Evolutionary conservation across 2,329 filamentous ascomycete species (phyloP).

Genomic region (Colletotrichum sp.): DNA sequence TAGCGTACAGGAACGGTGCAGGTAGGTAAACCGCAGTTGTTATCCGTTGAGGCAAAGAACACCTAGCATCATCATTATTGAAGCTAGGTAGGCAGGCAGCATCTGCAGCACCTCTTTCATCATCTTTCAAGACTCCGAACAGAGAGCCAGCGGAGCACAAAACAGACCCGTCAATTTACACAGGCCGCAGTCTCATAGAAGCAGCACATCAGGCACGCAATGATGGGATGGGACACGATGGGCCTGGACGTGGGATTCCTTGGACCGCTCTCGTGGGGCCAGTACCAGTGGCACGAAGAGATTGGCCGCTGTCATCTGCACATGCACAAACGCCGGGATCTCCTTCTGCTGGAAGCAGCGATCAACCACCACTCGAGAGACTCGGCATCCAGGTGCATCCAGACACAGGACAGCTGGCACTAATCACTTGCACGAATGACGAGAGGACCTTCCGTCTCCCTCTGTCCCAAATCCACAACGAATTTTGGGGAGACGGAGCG

Average conservation of each 20-base stretch:
- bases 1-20: not conserved
- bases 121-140: too few relatives aligned
- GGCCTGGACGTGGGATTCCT: not conserved
- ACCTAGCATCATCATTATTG: not conserved
- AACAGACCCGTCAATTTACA: not conserved
- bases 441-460: not conserved
- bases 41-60: not conserved
- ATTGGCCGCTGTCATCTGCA: conserved; percentile 1
- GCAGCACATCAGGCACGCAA: not conserved
- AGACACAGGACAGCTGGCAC: conserved; percentile 11
- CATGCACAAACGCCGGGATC: not conserved
- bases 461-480: not conserved
- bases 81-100: not conserved
- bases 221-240: not conserved
- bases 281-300: conserved; percentile 9
- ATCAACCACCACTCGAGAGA: not conserved
- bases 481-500: not conserved
- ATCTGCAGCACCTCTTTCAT: not conserved
- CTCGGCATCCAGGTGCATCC: not conserved
- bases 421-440: not conserved
- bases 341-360: not conserved
- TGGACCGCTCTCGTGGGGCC: not conserved
- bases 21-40: not conserved
- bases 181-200: not conserved
- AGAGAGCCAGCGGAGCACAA: not conserved